These are phyloP conservation scores for Colletotrichum agaves DNA, from an alignment of 2,329 filamentous ascomycete species.

Conservation along the genomic window DNA sequence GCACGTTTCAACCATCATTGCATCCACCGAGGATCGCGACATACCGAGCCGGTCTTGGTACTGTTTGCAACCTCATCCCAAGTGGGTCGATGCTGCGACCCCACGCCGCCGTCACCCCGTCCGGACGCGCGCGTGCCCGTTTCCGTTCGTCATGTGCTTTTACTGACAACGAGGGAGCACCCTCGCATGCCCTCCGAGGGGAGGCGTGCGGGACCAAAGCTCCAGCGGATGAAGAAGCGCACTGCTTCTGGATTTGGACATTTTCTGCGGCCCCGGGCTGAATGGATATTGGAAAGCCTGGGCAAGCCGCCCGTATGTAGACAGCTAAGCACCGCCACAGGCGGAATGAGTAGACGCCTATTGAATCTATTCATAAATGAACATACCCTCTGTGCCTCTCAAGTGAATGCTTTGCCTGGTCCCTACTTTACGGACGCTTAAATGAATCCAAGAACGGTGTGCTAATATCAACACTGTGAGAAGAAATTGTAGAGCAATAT, in stretches of 20 bases:
- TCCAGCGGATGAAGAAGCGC: slow-evolving; percentile 35
- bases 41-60: slow-evolving; percentile 58
- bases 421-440: too few relatives aligned
- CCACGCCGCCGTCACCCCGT: slow-evolving; percentile 47
- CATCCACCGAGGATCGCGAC: slow-evolving; percentile 39
- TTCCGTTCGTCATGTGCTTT: slow-evolving; percentile 37
- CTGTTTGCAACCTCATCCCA: slow-evolving; percentile 39
- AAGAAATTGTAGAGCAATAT: too few relatives aligned
- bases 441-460: too few relatives aligned
- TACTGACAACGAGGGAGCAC: slow-evolving; percentile 35
- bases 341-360: slow-evolving; percentile 57
- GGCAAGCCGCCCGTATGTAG: slow-evolving; percentile 47
- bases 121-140: slow-evolving; percentile 30
- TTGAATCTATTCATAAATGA: slow-evolving; percentile 61
- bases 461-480: too few relatives aligned
- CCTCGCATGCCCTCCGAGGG: slow-evolving; percentile 18
- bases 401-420: too few relatives aligned
- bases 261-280: slow-evolving; percentile 42
- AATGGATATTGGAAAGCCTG: slow-evolving; percentile 43
- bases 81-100: slow-evolving; percentile 67
- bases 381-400: background rate
- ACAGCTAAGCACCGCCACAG: slow-evolving; percentile 39
- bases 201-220: slow-evolving; percentile 29
- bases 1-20: slow-evolving; percentile 35
- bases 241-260: slow-evolving; percentile 27